Evolutionary conservation across 23 red algal genomes (phyloP).

Genomic region (Gracilaria gracilis): DNA sequence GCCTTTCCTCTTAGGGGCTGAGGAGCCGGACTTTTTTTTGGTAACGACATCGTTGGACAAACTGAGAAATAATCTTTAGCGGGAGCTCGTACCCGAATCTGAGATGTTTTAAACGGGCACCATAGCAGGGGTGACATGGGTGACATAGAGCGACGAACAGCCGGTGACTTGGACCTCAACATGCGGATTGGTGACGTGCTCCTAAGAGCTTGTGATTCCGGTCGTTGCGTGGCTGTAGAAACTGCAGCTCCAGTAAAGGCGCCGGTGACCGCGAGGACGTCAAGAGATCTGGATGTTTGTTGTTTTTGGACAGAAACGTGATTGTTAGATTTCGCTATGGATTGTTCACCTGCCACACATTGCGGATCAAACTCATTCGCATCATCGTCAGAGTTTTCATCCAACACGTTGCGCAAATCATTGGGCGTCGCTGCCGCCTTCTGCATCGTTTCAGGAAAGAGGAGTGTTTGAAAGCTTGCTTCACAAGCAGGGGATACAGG

Average conservation of each 20-base stretch:
- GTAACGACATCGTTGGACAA: neutral
- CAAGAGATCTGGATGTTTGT: neutral
- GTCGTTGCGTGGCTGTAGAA: slow-evolving; percentile 12
- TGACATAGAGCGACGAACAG: slow-evolving; percentile 68
- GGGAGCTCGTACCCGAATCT: neutral
- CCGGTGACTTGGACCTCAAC: slow-evolving; percentile 29
- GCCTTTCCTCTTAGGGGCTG: slow-evolving; percentile 22
- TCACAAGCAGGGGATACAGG: slow-evolving; percentile 43
- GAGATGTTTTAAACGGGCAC: slow-evolving; percentile 16
- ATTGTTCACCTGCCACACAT: slow-evolving; percentile 56
- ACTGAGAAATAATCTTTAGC: slow-evolving; percentile 21
- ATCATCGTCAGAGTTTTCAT: slow-evolving; percentile 74
- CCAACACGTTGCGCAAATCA: slow-evolving; percentile 44
- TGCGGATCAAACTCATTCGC: slow-evolving; percentile 68
- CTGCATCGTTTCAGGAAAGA: slow-evolving; percentile 12
- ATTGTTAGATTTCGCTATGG: slow-evolving; percentile 55
- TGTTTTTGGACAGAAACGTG: slow-evolving; percentile 10
- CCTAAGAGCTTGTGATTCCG: slow-evolving; percentile 22
- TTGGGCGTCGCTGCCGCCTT: slow-evolving; percentile 34
- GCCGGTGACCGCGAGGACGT: neutral
- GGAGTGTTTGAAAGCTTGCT: slow-evolving; percentile 57
- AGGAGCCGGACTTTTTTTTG: neutral
- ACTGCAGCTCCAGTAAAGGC: neutral
- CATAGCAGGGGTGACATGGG: slow-evolving; percentile 43
- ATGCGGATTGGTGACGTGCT: slow-evolving; percentile 38